Percentiles rank a stretch among this genome's conserved stretches.
phyloP scores from a whole-genome alignment of 176 grass and related monocot genomes.

The Dendrocalamus sinicus region DNA sequence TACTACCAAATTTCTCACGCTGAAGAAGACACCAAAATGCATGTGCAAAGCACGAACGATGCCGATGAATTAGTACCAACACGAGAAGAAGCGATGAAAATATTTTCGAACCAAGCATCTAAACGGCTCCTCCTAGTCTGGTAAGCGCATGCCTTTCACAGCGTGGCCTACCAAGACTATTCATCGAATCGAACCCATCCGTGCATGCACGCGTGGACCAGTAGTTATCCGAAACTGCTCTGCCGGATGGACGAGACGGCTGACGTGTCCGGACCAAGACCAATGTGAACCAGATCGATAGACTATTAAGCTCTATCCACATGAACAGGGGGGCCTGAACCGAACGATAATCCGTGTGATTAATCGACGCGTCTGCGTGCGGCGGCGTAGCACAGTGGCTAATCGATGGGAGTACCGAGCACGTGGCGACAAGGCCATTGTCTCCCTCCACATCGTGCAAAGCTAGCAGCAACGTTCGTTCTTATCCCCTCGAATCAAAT shows the following conservation, averaged over 20 bases:
- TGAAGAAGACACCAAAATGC: background rate
- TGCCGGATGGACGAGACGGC: background rate
- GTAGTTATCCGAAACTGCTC: slow-evolving; percentile 17
- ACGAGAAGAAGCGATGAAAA: background rate
- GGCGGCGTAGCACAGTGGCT: background rate
- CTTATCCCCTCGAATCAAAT: slow-evolving; percentile 33
- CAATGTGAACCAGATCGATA: background rate
- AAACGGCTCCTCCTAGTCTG: background rate
- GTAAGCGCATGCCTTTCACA: slow-evolving; percentile 41
- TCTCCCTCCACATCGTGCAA: background rate
- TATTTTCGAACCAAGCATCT: background rate
- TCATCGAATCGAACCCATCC: background rate
- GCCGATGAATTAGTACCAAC: background rate
- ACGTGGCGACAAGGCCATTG: background rate
- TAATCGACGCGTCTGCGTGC: background rate
- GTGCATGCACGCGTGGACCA: background rate
- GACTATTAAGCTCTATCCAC: background rate
- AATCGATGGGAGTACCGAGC: background rate
- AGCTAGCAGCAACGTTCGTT: background rate
- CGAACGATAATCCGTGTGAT: background rate
- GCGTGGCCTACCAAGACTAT: slow-evolving; percentile 12
- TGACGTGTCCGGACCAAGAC: slow-evolving; percentile 8
- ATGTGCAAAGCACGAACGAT: background rate
- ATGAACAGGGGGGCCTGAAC: background rate
- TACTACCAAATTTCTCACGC: background rate